These are phyloP conservation scores for Penicillium subrubescens DNA, from an alignment of 495 filamentous ascomycete genomes.

Conservation along the genomic window DNA sequence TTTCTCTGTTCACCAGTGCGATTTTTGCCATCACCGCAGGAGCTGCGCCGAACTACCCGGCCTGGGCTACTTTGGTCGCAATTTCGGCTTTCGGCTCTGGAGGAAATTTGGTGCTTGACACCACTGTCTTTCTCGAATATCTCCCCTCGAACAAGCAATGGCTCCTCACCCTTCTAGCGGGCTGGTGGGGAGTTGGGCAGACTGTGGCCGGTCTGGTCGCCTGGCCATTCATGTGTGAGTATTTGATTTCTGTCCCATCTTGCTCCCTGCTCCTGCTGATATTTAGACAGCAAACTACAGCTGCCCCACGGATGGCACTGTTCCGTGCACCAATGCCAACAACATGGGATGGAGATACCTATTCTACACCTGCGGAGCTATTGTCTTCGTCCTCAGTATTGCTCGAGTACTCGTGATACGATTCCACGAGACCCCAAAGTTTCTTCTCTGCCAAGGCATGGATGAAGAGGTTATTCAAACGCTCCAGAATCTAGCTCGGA, in stretches of 20 bases:
- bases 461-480: conserved; percentile 20
- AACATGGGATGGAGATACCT: conserved; percentile 28
- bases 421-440: conserved; percentile 24
- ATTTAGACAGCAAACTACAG: conserved; percentile 16
- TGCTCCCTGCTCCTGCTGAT: neutral
- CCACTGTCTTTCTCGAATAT: conserved; percentile 24
- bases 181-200: conserved; percentile 25
- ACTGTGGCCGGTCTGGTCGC: conserved; percentile 23
- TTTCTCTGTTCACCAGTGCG: conserved; percentile 41
- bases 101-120: conserved; percentile 23
- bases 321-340: conserved; percentile 20
- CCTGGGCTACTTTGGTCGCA: conserved; percentile 18
- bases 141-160: conserved; percentile 25
- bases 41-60: conserved; percentile 17
- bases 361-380: conserved; percentile 19
- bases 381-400: conserved; percentile 21
- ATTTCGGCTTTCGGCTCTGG: conserved; percentile 24
- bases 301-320: conserved; percentile 15
- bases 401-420: conserved; percentile 23
- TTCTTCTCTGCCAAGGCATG: conserved; percentile 20
- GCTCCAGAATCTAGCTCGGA: conserved; percentile 17
- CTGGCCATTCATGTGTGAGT: conserved; percentile 22
- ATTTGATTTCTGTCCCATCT: neutral
- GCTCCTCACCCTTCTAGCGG: conserved; percentile 24
- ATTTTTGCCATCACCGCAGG: conserved; percentile 23